phyloP scores from a whole-genome alignment of 1,284 basidiomycete genomes.

The Moesziomyces antarcticus region DNA sequence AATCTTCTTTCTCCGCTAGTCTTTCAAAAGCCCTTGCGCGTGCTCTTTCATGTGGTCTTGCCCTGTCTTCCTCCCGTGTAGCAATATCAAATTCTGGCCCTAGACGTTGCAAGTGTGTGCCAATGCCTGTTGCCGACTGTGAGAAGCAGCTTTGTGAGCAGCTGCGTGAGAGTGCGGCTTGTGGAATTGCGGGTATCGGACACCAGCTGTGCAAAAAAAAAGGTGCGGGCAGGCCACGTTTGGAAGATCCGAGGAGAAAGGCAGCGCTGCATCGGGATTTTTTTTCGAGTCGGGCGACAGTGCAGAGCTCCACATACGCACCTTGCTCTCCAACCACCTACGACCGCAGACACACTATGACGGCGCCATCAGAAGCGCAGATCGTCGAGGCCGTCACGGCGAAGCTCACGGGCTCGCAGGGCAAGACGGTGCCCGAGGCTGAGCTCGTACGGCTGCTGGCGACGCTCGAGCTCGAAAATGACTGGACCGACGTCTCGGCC shows the following conservation, averaged over 20 bases:
- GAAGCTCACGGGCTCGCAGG: slow-evolving; percentile 2
- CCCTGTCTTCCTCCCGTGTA: not conserved
- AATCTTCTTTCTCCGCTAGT: too few relatives aligned
- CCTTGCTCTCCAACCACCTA: not conserved
- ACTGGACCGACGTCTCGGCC: slow-evolving; percentile 43
- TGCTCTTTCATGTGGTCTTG: not conserved
- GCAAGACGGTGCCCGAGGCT: not conserved
- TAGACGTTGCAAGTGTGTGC: not conserved
- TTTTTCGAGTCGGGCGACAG: too few relatives aligned
- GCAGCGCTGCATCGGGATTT: too few relatives aligned
- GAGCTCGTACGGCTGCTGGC: slow-evolving; percentile 41
- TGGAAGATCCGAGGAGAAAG: too few relatives aligned
- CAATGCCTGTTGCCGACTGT: not conserved
- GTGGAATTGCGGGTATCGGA: too few relatives aligned
- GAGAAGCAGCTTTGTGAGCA: too few relatives aligned
- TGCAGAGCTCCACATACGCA: too few relatives aligned
- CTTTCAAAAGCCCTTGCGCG: too few relatives aligned
- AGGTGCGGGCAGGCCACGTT: too few relatives aligned
- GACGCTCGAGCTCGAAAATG: slow-evolving; percentile 47
- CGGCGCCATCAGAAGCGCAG: slow-evolving; percentile 28
- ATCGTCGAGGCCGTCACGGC: slow-evolving; percentile 32
- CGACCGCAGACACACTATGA: slow-evolving; percentile 9
- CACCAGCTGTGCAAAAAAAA: too few relatives aligned
- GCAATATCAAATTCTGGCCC: not conserved
- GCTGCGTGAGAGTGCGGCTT: too few relatives aligned